Conservation (phyloP, 257 asterid species). For the Solanum pinnatisectum region DNA sequence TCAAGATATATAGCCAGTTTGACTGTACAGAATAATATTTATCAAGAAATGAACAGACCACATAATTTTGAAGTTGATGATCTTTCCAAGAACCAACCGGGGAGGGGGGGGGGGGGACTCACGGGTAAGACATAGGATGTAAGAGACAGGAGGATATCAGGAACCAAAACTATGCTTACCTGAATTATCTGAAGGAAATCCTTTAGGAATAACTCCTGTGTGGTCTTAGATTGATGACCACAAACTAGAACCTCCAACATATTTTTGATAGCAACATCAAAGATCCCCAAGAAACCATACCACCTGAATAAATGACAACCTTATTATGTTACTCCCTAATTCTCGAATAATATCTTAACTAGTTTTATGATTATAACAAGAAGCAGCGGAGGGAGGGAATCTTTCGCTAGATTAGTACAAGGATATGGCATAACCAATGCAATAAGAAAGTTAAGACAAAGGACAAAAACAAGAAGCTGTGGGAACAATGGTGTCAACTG, state of each 20-base stretch:
- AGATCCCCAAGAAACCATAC: slow-evolving; percentile 87
- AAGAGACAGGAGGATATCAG: slow-evolving; percentile 2
- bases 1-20: neutral
- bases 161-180: slow-evolving; percentile 29
- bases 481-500: neutral
- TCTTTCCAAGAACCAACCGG: neutral
- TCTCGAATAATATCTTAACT: neutral
- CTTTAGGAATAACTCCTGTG: slow-evolving; percentile 81
- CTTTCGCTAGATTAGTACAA: neutral
- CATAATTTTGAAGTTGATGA: neutral
- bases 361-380: neutral
- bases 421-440: neutral
- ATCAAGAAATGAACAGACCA: neutral
- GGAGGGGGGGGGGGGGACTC: neutral
- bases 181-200: slow-evolving; percentile 77
- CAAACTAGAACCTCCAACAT: slow-evolving; percentile 80
- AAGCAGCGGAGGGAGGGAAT: neutral
- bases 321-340: slow-evolving; percentile 9
- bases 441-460: neutral
- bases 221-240: slow-evolving; percentile 78
- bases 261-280: slow-evolving; percentile 77
- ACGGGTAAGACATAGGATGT: neutral
- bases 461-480: neutral
- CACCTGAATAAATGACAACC: slow-evolving; percentile 55
- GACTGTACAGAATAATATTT: neutral